Conservation (phyloP, 176 grass and related monocot genomes). For the Juncus inflexus region DNA sequence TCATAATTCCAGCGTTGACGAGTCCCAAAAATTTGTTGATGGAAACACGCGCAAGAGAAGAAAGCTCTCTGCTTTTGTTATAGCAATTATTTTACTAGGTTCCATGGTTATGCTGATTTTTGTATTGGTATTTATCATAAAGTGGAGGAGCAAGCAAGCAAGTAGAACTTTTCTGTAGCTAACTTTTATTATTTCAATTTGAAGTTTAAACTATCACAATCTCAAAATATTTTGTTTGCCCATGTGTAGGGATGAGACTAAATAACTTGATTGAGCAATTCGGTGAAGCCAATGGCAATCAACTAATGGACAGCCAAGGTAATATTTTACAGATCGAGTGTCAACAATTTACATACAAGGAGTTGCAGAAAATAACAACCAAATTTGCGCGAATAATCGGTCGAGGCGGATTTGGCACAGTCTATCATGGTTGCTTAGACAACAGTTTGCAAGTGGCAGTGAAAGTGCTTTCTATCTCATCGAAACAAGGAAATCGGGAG, state of each 20-base stretch:
- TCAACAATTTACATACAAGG: slow-evolving; percentile 13
- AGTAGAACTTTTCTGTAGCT: too few relatives aligned
- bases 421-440: slow-evolving; percentile 22
- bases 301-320: background rate
- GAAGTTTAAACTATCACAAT: too few relatives aligned
- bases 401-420: slow-evolving; percentile 22
- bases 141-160: too few relatives aligned
- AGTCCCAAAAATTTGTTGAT: too few relatives aligned
- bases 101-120: background rate
- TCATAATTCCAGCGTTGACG: background rate
- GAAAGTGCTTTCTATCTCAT: slow-evolving; percentile 16
- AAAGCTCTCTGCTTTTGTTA: background rate
- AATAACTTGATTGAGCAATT: background rate
- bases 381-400: slow-evolving; percentile 26
- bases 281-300: background rate
- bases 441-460: slow-evolving; percentile 18
- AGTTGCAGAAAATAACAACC: slow-evolving; percentile 25
- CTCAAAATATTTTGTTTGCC: too few relatives aligned
- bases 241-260: background rate
- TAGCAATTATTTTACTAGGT: background rate
- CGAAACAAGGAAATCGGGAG: slow-evolving; percentile 9
- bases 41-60: too few relatives aligned
- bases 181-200: too few relatives aligned
- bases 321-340: slow-evolving; percentile 2
- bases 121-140: background rate